phyloP scores from a whole-genome alignment of 1,284 basidiomycete species.

The Puccinia hordei region DNA sequence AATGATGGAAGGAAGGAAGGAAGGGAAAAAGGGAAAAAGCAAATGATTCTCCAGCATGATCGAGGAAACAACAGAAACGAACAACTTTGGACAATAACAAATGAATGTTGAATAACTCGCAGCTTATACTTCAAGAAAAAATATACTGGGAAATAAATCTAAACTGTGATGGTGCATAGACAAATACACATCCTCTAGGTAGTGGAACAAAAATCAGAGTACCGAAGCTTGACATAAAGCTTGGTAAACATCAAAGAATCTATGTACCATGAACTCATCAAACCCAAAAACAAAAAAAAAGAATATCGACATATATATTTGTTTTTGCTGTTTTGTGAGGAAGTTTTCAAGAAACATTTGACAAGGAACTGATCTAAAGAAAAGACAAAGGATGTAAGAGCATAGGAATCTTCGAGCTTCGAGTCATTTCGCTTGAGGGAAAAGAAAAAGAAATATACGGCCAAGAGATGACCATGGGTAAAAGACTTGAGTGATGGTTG shows the following conservation, averaged over 20 bases:
- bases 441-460: not conserved
- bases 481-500: not conserved
- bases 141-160: not conserved
- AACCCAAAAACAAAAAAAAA: not conserved
- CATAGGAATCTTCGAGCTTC: not conserved
- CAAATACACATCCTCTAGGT: constrained; percentile 7
- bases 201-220: not conserved
- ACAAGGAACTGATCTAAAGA: not conserved
- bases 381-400: not conserved
- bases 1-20: not conserved
- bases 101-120: not conserved
- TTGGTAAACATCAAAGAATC: not conserved
- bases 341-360: not conserved
- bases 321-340: not conserved
- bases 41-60: not conserved
- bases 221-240: not conserved
- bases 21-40: not conserved
- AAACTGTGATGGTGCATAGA: not conserved
- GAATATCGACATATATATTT: not conserved
- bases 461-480: not conserved
- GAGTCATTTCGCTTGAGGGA: not conserved
- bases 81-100: not conserved
- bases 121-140: not conserved
- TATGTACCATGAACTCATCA: not conserved
- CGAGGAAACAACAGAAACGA: not conserved